Evolutionary conservation across 768 basidiomycete genomes (phyloP).

Genomic region (Mycena crocata): DNA sequence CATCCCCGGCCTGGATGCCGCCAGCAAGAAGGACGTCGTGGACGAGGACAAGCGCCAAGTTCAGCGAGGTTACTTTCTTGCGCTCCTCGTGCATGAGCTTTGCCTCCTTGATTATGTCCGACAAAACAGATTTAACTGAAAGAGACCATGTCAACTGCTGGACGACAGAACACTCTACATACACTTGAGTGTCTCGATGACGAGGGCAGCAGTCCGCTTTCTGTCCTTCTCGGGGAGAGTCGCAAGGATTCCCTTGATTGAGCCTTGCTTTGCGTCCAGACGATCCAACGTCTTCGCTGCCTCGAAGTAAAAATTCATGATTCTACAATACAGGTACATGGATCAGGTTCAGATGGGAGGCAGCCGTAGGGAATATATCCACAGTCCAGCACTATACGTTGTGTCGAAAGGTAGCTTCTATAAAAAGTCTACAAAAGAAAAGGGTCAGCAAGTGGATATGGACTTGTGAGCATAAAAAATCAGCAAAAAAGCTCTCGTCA

Average conservation of each 20-base stretch:
- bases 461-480: conserved; percentile 6
- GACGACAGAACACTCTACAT: conserved; percentile 41
- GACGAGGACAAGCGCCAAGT: conserved; percentile 86
- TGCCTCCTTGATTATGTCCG: conserved; percentile 73
- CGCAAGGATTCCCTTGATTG: conserved; percentile 86
- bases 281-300: conserved; percentile 86
- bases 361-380: conserved; percentile 9
- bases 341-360: conserved; percentile 34
- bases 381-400: neutral
- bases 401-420: conserved; percentile 4
- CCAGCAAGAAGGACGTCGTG: conserved; percentile 89
- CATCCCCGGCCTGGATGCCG: conserved; percentile 92
- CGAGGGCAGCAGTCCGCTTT: conserved; percentile 84
- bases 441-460: conserved; percentile 30
- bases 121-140: conserved; percentile 82
- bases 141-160: neutral
- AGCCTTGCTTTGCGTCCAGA: conserved; percentile 90
- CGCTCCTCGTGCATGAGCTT: conserved; percentile 81
- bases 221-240: conserved; percentile 79
- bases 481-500: conserved; percentile 57
- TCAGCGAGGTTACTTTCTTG: conserved; percentile 78
- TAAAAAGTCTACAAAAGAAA: conserved; percentile 26
- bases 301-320: conserved; percentile 97
- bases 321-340: conserved; percentile 48
- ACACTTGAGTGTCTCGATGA: conserved; percentile 98